A percentile compares a stretch with the other conserved stretches of the same genome.
These are phyloP conservation scores for Gyrodon lividus DNA, from an alignment of 768 basidiomycete species.

Conservation along the genomic window DNA sequence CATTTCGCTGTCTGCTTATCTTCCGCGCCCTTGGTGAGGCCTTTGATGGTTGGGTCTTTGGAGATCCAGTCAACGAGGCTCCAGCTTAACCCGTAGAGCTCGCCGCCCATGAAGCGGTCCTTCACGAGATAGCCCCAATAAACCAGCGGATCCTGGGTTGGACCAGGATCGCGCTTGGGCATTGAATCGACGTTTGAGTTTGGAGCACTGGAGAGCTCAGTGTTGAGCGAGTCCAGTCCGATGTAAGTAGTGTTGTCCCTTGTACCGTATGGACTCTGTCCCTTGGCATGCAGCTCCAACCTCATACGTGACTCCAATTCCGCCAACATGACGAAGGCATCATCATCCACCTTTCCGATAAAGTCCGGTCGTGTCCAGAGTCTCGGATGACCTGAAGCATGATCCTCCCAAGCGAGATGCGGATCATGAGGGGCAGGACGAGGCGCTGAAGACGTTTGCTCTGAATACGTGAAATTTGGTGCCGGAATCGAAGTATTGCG, in stretches of 20 bases:
- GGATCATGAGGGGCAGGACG: conserved; percentile 73
- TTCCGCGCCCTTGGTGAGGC: conserved; percentile 76
- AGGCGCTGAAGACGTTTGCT: conserved; percentile 53
- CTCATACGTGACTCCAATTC: conserved; percentile 91
- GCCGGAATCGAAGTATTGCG: conserved; percentile 40
- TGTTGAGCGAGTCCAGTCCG: conserved; percentile 1
- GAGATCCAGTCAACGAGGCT: conserved; percentile 85
- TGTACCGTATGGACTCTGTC: conserved; percentile 24
- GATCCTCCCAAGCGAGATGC: conserved; percentile 51
- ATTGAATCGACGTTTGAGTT: neutral
- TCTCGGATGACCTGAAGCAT: conserved; percentile 38
- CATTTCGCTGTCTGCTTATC: conserved; percentile 93
- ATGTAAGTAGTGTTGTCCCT: conserved; percentile 9
- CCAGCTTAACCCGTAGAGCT: conserved; percentile 88
- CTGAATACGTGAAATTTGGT: conserved; percentile 65
- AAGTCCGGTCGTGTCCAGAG: conserved; percentile 89
- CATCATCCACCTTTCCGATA: conserved; percentile 93
- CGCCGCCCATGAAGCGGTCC: conserved; percentile 93
- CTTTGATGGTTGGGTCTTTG: conserved; percentile 66
- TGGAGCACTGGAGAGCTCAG: neutral
- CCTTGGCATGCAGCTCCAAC: conserved; percentile 60
- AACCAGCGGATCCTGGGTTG: conserved; percentile 61
- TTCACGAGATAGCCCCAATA: conserved; percentile 93
- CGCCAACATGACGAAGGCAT: conserved; percentile 91
- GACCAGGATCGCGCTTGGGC: conserved; percentile 10